phyloP scores from a whole-genome alignment of 106 monocot genomes.

The Dactylorhiza incarnata region DNA sequence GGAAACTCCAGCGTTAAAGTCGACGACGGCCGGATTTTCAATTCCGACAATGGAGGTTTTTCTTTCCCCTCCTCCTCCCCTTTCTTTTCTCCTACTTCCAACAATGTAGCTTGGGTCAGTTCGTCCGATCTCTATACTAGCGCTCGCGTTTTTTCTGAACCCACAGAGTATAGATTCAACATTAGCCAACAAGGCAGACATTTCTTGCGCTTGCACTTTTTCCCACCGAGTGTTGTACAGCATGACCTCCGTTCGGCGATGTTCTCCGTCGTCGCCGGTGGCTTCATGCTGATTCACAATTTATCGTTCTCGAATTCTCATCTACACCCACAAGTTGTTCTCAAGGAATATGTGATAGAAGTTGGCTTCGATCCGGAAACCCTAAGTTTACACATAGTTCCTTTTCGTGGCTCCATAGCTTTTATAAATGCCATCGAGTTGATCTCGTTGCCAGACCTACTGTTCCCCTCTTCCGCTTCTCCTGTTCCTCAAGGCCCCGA shows the following conservation, averaged over 20 bases:
- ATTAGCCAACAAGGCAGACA: constrained; percentile 19
- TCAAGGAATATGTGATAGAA: constrained; percentile 29
- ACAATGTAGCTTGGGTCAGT: background rate
- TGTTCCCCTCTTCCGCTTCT: no score
- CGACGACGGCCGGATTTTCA: constrained; percentile 29
- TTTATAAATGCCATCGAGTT: no score
- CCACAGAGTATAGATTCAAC: constrained; percentile 20
- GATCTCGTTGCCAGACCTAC: no score
- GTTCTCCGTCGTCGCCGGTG: constrained; percentile 33
- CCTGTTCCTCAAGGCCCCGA: no score
- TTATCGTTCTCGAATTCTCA: constrained; percentile 15
- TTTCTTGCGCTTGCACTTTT: constrained; percentile 30
- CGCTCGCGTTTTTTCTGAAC: constrained; percentile 28
- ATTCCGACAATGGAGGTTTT: constrained; percentile 13
- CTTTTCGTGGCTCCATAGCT: no score
- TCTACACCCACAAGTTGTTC: background rate
- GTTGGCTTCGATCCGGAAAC: constrained; percentile 3
- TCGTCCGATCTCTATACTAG: constrained; percentile 19
- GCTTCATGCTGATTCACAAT: constrained; percentile 17
- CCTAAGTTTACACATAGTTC: no score
- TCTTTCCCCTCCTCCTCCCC: background rate
- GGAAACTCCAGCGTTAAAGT: constrained; percentile 10
- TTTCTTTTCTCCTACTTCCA: constrained; percentile 5
- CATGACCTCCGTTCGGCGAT: constrained; percentile 18
- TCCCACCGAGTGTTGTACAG: constrained; percentile 2